Evolutionary conservation across 2,329 filamentous ascomycete genomes (phyloP), one percentile per base, ranked within the genome.

Genomic region (Fusarium circinatum): DNA sequence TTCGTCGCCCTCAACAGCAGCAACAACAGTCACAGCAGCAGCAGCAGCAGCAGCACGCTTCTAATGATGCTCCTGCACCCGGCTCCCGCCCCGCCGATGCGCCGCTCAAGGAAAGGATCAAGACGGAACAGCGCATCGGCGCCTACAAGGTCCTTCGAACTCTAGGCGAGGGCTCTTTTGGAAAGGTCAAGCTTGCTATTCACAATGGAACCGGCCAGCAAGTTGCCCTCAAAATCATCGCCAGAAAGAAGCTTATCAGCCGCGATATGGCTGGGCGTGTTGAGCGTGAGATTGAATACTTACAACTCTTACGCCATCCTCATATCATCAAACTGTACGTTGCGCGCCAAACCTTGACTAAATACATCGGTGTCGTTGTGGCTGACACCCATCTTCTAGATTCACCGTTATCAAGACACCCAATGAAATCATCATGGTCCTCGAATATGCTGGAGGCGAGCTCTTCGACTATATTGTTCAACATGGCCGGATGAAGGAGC

Each of bases 391-490:
- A 42, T 48, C 3, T 41, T 47, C 11, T 60, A 96, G 94, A 64
- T 98, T 94, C 83, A 98, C 96, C 36, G 96, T 99, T 74, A 98
- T 99, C 82, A 98, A 97, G 72, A 98, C 96, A 12, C 90, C 92
- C 30, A 91, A 89, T 71, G 96, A 99, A 82, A 99, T 99, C 81
- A 96, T 98, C 83, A 99, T 99, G 96, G 96, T 99, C 55, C 90
- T 99, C 76, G 96, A 99, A 84, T 99, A 97, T 83, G 96, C 96
- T 47, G 96, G 96, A 70, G 94, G 94, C 70, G 96, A 99, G 84
- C 88, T 99, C 68, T 99, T 99, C 84, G 96, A 99, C 83, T 98
- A 98, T 84, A 96, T 99, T 71, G 96, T 99, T 66, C 93, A 95
- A 80, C 92, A 98, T 80, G 96, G 96, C 62, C 92, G 94, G 80